Percentiles rank a stretch among this genome's conserved stretches.
phyloP scores from a whole-genome alignment of 2,329 filamentous ascomycete genomes.

The Sclerotinia borealis region DNA sequence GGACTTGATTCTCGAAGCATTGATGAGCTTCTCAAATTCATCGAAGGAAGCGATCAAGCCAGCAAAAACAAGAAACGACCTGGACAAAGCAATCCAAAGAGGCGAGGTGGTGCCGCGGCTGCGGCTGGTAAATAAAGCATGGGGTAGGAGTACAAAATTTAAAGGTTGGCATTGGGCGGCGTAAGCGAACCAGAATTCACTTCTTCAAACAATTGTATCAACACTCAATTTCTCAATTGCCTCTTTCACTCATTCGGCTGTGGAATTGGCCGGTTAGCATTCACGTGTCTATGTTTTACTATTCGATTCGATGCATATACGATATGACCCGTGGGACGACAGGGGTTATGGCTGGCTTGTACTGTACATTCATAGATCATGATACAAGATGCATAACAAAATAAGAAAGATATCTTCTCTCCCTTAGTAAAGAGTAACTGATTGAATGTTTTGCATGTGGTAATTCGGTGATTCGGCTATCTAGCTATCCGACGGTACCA shows the following conservation, averaged over 20 bases:
- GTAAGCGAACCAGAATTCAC: constrained; percentile 5
- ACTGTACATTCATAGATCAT: constrained; percentile 1
- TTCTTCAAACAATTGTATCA: constrained; percentile 9
- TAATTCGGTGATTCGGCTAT: too few relatives aligned
- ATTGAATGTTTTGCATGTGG: neutral
- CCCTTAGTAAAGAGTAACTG: neutral
- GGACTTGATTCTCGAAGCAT: constrained; percentile 74
- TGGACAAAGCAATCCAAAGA: constrained; percentile 50
- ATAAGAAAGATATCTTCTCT: constrained; percentile 5
- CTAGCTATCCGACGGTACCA: too few relatives aligned
- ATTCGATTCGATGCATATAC: neutral
- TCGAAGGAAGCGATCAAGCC: constrained; percentile 66
- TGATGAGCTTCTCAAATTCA: constrained; percentile 89
- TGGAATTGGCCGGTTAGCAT: neutral
- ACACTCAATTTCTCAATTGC: neutral
- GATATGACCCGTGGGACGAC: neutral
- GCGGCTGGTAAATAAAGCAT: constrained; percentile 6
- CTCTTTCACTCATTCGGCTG: neutral
- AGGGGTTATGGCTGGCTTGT: neutral
- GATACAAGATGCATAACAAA: neutral
- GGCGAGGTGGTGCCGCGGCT: constrained; percentile 36
- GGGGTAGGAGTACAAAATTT: neutral
- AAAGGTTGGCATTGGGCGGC: constrained; percentile 11
- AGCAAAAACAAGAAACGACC: constrained; percentile 49
- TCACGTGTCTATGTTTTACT: constrained; percentile 2